Base-by-base conservation (phyloP, 2,329 filamentous ascomycete species). In the Alternaria consortialis region DNA sequence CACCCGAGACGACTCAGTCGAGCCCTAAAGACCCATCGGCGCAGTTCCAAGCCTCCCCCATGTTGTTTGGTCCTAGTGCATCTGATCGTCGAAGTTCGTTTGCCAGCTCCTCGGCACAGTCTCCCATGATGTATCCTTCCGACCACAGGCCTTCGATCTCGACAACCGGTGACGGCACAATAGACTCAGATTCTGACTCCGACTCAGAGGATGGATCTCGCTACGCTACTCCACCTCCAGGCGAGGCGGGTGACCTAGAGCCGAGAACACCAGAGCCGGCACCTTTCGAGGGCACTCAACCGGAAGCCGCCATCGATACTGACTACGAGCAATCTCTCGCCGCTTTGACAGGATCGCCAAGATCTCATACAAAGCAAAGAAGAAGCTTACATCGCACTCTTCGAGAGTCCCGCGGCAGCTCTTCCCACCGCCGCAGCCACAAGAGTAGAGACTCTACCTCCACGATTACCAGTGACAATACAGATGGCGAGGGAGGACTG, bases 351-450 rank as follows among this genome's bases (percentile, higher is more conserved):
- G 78, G 77, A 12, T 79, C 76, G n/a, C 78, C 77, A 53, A 79
- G 83, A 44, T 88, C 90, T 43, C 85, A 84, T 65, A 89, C 84
- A 58, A 93, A 90, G 74, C 89, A 94, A 52, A 90, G 94, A 25
- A 89, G 93, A 63, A 97, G 93, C 76, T 82, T 98, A 13, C 94
- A 97, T 71, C 91, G 93, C 58, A 97, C 94, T 12, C 85, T 98
- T 59, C 88, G 95, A 65, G 94, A 98, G 71, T 86, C 90, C 13
- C 81, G 91, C 83, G 70, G 90, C 83, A 60, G 89, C 84, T 79
- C 86, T 84, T 71, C 87, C 12, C 80, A 85, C 70, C 90, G 92
- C 69, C 88, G 91, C 32, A 90, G 91, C 75, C 89, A 89, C 68
- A 94, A 90, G 76, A 90, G 90, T 52, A 92, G 89, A 73, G 93